Evolutionary conservation across 2,329 filamentous ascomycete genomes (phyloP), one percentile per base, ranked within the genome.

Genomic region (Amesomyces nigricolor): DNA sequence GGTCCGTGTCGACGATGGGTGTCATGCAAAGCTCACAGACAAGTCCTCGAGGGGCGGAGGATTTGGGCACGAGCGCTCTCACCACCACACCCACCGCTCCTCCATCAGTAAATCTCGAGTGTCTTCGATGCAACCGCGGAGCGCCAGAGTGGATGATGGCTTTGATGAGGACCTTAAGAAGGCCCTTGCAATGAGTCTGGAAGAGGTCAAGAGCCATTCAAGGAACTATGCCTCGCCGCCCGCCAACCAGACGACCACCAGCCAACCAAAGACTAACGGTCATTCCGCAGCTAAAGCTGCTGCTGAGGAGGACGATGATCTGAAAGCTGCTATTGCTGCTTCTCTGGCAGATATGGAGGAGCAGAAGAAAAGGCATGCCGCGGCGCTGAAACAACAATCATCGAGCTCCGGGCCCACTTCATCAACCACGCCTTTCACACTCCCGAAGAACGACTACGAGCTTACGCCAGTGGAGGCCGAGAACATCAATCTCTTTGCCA

Each of bases 331-430:
- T 4, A 97, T 99, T 67, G 92, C 91, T 37, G 91, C 95, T 16
- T 97, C 94, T 5, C 70, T 99, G 56, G 88, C 89, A 22, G 94
- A 99, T 67, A 96, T 97, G 90, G 94, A 99, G 71, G 89, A 96
- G 70, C 92, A 99, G 70, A 97, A 99, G 77, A 87, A 92, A 72
- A 86, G 85, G 63, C 91, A 97, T 69, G 84, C 91, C 1, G 88
- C 87, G 5, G 85, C 84, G 2, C 79, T 97, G 64, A 95, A 94
- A 68, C 84, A 89, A 66, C 89, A 94, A 59, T 81, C 87, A 1
- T 79, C 81, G 0, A 78, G 75, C 38, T 73, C 78, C 1, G 73
- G 76, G 26, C 71, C 75, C 14, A 69, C 75, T 3, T 70, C 75
- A 2, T 71, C 77, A 10, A 68, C 78, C 22, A 74, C 80, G n/a